Conservation (phyloP, 108 stramenopile species). For the Mayamaea pseudoterrestris region DNA sequence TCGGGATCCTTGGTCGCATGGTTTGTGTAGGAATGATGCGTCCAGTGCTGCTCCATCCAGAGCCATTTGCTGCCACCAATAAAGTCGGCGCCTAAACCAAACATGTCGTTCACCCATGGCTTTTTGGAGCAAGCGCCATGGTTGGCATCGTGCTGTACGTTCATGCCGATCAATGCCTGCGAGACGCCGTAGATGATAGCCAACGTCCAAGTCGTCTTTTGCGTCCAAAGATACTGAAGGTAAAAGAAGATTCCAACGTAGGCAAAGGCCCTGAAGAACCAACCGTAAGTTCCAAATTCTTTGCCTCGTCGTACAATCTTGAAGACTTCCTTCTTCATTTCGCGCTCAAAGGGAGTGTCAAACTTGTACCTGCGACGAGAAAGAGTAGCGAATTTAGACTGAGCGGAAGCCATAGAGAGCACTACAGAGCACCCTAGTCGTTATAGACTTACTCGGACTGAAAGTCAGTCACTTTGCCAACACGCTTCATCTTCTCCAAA, state of each 20-base stretch:
- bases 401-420: background rate
- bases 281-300: conserved; percentile 77
- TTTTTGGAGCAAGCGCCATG: conserved; percentile 82
- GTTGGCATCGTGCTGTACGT: conserved; percentile 94
- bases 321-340: conserved; percentile 80
- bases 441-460: conserved; percentile 48
- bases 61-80: conserved; percentile 84
- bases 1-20: conserved; percentile 74
- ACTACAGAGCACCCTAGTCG: background rate
- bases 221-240: conserved; percentile 55
- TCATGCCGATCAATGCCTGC: conserved; percentile 76
- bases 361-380: conserved; percentile 51
- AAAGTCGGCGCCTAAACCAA: conserved; percentile 80
- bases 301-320: conserved; percentile 77
- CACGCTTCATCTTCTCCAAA: conserved; percentile 79
- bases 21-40: conserved; percentile 75
- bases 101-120: conserved; percentile 68
- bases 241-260: conserved; percentile 59
- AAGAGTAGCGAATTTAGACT: background rate
- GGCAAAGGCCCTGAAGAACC: conserved; percentile 44
- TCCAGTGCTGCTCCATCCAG: conserved; percentile 90
- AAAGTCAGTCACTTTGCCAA: conserved; percentile 51
- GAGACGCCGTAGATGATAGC: conserved; percentile 67
- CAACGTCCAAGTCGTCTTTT: conserved; percentile 32
- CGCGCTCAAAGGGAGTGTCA: conserved; percentile 75